These are phyloP conservation scores for Colletotrichum liaoningense DNA, from an alignment of 2,329 filamentous ascomycete genomes.

Conservation along the genomic window DNA sequence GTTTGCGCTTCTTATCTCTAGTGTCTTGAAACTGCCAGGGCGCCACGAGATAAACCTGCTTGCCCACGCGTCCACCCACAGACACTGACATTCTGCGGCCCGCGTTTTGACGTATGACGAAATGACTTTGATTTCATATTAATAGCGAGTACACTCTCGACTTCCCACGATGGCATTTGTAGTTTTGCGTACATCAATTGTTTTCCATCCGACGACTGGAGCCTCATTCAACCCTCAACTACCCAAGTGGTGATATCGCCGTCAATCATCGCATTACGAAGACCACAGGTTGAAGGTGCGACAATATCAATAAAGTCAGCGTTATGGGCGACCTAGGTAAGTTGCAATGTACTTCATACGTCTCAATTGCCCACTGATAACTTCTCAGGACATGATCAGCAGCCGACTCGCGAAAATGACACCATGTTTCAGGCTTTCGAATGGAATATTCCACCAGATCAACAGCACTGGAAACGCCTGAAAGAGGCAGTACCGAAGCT, in stretches of 20 bases:
- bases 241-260: too few relatives aligned
- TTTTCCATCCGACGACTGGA: background rate
- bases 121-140: background rate
- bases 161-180: background rate
- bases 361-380: background rate
- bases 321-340: background rate
- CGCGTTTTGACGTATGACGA: background rate
- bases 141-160: background rate
- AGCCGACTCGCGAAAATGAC: conserved; percentile 53
- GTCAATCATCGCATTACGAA: too few relatives aligned
- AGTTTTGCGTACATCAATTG: background rate
- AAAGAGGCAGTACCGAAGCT: conserved; percentile 64
- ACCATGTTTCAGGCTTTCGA: conserved; percentile 78
- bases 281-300: too few relatives aligned
- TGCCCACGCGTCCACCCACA: background rate
- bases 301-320: too few relatives aligned
- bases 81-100: background rate
- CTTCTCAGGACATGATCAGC: background rate
- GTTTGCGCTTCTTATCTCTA: background rate
- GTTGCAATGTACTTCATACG: too few relatives aligned
- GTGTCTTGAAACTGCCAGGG: background rate
- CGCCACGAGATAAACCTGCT: background rate
- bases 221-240: background rate
- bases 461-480: conserved; percentile 72
- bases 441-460: conserved; percentile 75